Evolutionary conservation across 345 rosid species (phyloP), one percentile per base, ranked within the genome.

Genomic region (Salix exigua): DNA sequence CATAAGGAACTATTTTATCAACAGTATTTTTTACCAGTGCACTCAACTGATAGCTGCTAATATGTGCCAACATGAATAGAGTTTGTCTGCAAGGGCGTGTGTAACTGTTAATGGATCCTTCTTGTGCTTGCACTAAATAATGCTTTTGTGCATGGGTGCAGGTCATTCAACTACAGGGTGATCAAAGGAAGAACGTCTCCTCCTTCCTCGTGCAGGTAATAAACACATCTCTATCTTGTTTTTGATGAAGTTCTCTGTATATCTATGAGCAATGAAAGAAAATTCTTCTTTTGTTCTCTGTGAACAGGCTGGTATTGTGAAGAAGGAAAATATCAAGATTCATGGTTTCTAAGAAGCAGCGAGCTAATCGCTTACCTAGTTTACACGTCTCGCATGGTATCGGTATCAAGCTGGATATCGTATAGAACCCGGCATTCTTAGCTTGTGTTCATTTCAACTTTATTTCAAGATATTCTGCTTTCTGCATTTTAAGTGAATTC

Each of bases 111-210:
- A 18, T 5, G n/a, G 21, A 18, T 50, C 7, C 55, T 6, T 50
- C 55, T 50, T 50, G n/a, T 50, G 55, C 25, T 53, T 19, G 60
- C 50, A 44, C 23, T 53, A 2, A 53, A 53, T 19, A 53, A 2
- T 53, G 60, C 44, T 40, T 40, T 40, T 40, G 44, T 40, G 44
- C 60, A 21, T 7, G 21, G 21, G 7, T 62, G 40, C 76, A 93
- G 98, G 98, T 93, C 46, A 93, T 91, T 80, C 97, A 93, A 79
- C 97, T 91, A 80, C 97, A 91, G 87, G 97, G 98, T 73, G 97
- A 93, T 79, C 98, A 93, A 81, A 83, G 98, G 58, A 91, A 93
- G 92, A 93, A 91, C 75, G 98, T 90, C 60, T 93, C 93, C n/a
- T 81, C 93, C 11, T 93, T 93, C 85, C 98, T 93, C 66, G 75